Base-by-base conservation (phyloP, 305 asterid species). In the Solanum hybrid region DNA sequence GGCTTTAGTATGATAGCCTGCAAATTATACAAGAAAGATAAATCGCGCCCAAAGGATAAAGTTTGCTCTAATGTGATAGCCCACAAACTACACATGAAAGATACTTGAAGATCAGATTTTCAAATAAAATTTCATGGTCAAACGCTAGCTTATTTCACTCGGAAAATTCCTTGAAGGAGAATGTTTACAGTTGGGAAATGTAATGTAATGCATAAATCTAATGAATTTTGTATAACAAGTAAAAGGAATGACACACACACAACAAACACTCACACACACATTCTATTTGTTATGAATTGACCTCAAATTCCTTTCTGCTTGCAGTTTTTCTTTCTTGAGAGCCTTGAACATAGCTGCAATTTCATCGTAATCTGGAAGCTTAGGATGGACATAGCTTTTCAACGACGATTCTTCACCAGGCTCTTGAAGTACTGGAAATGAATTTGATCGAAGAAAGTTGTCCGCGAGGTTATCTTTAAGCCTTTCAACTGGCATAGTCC, bases 281-380 rank as follows among this genome's bases (percentile, higher is more conserved):
- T 11, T 5, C 51, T 35, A 78, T 78, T 36, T 35, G 56, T 35
- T 78, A 78, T 35, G 31, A 78, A 35, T 76, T 35, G 31, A 35
- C 26, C 26, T 34, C 17, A n/a, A 9, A 37, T 40, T 80, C 66
- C 34, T 37, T 80, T 80, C 66, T 60, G 64, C 34, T 80, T 79
- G 89, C 76, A 93, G 89, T 38, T 91, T 92, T 7, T 90, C 94
- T 79, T 88, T 93, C 94, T 97, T 97, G 84, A 97, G 93, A 87
- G 93, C 95, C 92, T 79, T 93, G 90, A 97, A 97, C 92, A 90
- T 95, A 3, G 96, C 95, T 20, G 95, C 94, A 36, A 97, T 90
- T 76, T 96, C 98, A 88, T 97, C 98, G 38, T 97, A 97, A 79
- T 97, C 98, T 0, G 99, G 99, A 3, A 97, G 97, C 92, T 97